Conservation (phyloP, 495 filamentous ascomycete genomes). For the Astrocystis sublimbata region DNA sequence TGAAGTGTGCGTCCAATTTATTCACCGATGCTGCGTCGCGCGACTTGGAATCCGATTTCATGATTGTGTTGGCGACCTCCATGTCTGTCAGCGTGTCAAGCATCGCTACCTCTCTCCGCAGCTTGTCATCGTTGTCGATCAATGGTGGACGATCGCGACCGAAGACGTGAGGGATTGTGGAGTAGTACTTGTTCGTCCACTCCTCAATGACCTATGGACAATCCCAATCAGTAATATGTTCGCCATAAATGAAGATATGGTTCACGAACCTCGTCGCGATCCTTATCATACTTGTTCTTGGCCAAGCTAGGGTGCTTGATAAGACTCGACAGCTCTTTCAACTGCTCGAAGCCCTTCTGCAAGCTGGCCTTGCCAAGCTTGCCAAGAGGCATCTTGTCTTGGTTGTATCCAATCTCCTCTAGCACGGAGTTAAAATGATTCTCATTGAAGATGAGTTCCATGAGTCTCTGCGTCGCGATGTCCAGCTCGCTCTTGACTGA, state of each 20-base stretch:
- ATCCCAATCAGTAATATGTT: neutral
- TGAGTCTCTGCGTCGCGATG: slow-evolving; percentile 56
- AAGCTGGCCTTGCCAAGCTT: slow-evolving; percentile 68
- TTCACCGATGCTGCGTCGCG: slow-evolving; percentile 45
- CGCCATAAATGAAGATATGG: neutral
- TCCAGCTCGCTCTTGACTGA: slow-evolving; percentile 48
- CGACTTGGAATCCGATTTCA: slow-evolving; percentile 54
- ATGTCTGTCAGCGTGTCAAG: slow-evolving; percentile 67
- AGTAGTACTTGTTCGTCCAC: slow-evolving; percentile 66
- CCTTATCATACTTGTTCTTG: slow-evolving; percentile 40
- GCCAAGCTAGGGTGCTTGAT: slow-evolving; percentile 44
- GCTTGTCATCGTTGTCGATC: slow-evolving; percentile 48
- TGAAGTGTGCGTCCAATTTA: slow-evolving; percentile 61
- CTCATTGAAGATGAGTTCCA: slow-evolving; percentile 72
- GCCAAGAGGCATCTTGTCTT: slow-evolving; percentile 66
- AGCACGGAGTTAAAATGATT: slow-evolving; percentile 57
- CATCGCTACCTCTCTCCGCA: slow-evolving; percentile 64
- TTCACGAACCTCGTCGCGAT: slow-evolving; percentile 6
- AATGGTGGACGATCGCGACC: slow-evolving; percentile 63
- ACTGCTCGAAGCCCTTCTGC: slow-evolving; percentile 56
- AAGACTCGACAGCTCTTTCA: slow-evolving; percentile 64
- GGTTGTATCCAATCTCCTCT: slow-evolving; percentile 63
- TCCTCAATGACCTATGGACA: slow-evolving; percentile 42
- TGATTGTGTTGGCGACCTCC: slow-evolving; percentile 66
- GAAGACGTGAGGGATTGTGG: slow-evolving; percentile 70